Conservation (phyloP, 2,329 filamentous ascomycete species). For the Penicillium vulpinum region DNA sequence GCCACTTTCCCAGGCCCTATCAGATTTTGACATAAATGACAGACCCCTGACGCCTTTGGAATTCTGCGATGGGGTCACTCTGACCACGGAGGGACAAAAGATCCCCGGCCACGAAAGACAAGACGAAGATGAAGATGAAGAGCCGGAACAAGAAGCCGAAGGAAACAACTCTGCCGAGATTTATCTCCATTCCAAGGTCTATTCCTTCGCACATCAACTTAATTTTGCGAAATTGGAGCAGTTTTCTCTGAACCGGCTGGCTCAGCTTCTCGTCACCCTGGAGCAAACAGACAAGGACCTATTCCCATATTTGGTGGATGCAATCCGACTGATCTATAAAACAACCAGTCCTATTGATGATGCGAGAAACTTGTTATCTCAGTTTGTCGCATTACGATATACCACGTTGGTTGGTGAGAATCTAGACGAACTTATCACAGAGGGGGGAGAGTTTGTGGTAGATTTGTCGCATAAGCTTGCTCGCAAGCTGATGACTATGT, state of each 20-base stretch:
- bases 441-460: slow-evolving; percentile 11
- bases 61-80: background rate
- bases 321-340: slow-evolving; percentile 5
- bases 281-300: background rate
- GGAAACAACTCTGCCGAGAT: background rate
- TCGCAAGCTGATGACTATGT: background rate
- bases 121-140: background rate
- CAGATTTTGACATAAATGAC: background rate
- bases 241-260: background rate
- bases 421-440: background rate
- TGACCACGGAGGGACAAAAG: background rate
- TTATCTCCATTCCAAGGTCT: slow-evolving; percentile 7
- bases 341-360: background rate
- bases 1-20: background rate
- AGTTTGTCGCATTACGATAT: slow-evolving; percentile 8
- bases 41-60: background rate
- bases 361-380: slow-evolving; percentile 7
- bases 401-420: background rate
- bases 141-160: background rate
- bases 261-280: background rate
- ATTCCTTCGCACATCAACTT: slow-evolving; percentile 5
- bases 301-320: slow-evolving; percentile 4
- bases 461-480: slow-evolving; percentile 11
- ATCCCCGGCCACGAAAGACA: background rate
- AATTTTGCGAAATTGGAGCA: slow-evolving; percentile 1